These are phyloP conservation scores for Royoungia palumana DNA, from an alignment of 768 basidiomycete species.

Conservation along the genomic window DNA sequence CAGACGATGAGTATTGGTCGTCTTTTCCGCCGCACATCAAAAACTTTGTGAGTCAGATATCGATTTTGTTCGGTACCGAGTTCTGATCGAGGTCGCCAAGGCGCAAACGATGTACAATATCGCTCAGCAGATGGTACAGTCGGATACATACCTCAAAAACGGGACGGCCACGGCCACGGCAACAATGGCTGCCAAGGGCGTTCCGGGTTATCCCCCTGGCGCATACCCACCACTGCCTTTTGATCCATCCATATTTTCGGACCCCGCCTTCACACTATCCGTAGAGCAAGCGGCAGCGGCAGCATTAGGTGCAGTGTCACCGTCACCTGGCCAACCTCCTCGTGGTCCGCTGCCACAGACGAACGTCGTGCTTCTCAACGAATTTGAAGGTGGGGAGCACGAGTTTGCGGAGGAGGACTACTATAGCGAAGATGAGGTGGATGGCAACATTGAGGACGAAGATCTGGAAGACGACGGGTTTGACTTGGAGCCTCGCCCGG, in stretches of 20 bases:
- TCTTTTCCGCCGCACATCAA: conserved; percentile 65
- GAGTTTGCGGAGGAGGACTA: conserved; percentile 41
- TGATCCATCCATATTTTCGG: conserved; percentile 52
- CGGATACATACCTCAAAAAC: conserved; percentile 37
- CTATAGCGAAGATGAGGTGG: conserved; percentile 46
- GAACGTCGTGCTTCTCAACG: conserved; percentile 39
- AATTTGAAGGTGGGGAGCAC: conserved; percentile 36
- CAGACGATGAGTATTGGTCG: conserved; percentile 68
- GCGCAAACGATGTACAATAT: conserved; percentile 65
- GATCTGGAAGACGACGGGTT: conserved; percentile 32
- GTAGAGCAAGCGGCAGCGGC: conserved; percentile 47
- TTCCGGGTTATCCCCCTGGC: conserved; percentile 40
- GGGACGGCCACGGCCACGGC: conserved; percentile 30
- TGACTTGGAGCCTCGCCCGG: conserved; percentile 26
- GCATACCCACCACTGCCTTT: conserved; percentile 44
- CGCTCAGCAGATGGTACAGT: conserved; percentile 62
- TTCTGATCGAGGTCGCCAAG: conserved; percentile 38
- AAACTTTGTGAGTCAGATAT: conserved; percentile 55
- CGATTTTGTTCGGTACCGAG: conserved; percentile 18
- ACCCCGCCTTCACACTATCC: conserved; percentile 49
- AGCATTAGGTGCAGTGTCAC: conserved; percentile 29
- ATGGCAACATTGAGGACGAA: conserved; percentile 40
- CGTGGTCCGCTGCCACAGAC: conserved; percentile 31
- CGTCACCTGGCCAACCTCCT: conserved; percentile 31
- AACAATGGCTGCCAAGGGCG: conserved; percentile 33